phyloP scores from a whole-genome alignment of 306 rosid genomes.

The Rubus parviflorus region DNA sequence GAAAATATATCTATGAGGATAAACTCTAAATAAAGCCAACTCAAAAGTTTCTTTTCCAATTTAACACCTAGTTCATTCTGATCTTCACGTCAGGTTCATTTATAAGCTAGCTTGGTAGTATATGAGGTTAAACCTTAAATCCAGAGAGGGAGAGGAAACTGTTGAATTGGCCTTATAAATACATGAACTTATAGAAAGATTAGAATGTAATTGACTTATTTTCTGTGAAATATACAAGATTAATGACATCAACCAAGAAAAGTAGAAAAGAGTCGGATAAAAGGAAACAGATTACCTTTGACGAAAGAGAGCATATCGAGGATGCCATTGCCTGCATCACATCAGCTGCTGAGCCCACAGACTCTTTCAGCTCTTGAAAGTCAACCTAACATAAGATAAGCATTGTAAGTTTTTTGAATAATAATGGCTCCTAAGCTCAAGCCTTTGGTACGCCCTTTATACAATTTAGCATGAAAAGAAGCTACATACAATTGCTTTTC shows the following conservation, averaged over 20 bases:
- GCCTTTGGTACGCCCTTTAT: neutral
- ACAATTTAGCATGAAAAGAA: conserved; percentile 12
- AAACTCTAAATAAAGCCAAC: too few species aligned
- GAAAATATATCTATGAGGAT: too few species aligned
- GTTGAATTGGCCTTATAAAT: neutral
- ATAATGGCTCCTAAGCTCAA: neutral
- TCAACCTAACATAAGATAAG: conserved; percentile 62
- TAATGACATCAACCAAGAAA: neutral
- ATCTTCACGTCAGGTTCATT: neutral
- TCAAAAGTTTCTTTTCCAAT: neutral
- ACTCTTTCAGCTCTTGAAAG: conserved; percentile 84
- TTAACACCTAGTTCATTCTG: conserved; percentile 6
- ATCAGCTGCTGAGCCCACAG: conserved; percentile 93
- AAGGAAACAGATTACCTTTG: conserved; percentile 58
- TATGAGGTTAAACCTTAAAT: too few species aligned
- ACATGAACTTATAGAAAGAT: neutral
- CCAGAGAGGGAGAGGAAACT: too few species aligned
- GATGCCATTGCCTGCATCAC: conserved; percentile 96
- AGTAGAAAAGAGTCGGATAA: conserved; percentile 2
- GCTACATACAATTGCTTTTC: conserved; percentile 74
- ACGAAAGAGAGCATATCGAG: conserved; percentile 74
- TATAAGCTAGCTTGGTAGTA: neutral
- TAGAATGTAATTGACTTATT: neutral
- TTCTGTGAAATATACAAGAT: neutral
- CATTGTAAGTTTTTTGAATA: conserved; percentile 16